These are phyloP conservation scores for Amphibolis antarctica DNA, from an alignment of 106 monocot species.

Conservation along the genomic window DNA sequence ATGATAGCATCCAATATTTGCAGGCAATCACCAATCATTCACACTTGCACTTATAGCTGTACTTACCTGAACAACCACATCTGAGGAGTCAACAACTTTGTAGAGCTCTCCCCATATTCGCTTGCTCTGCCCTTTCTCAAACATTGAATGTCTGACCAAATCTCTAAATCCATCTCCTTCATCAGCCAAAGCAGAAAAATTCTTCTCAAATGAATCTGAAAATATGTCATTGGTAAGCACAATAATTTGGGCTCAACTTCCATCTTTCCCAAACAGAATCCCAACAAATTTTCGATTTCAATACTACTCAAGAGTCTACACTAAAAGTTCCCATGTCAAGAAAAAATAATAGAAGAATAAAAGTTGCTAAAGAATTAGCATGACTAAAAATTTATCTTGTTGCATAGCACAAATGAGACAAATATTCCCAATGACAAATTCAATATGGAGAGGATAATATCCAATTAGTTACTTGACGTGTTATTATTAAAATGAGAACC, in stretches of 20 bases:
- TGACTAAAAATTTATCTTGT: no score
- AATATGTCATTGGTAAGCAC: neutral
- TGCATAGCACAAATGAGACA: neutral
- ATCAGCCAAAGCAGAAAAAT: slow-evolving; percentile 26
- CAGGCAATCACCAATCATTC: neutral
- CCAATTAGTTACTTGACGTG: neutral
- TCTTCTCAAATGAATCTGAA: slow-evolving; percentile 72
- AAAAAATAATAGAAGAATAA: no score
- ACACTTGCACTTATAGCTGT: neutral
- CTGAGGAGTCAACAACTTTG: slow-evolving; percentile 97
- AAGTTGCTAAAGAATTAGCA: no score
- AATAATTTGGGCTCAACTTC: neutral
- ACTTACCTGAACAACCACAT: slow-evolving; percentile 87
- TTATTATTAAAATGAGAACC: no score
- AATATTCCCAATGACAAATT: neutral
- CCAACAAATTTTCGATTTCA: neutral
- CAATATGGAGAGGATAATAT: neutral
- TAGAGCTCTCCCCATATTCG: slow-evolving; percentile 98
- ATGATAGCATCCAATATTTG: no score
- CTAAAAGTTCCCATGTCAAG: no score
- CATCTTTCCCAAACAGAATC: neutral
- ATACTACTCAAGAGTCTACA: neutral
- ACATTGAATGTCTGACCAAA: slow-evolving; percentile 86
- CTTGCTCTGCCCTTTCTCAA: slow-evolving; percentile 97
- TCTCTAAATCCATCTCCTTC: slow-evolving; percentile 85